Base-by-base conservation (phyloP, 805 yeast species). In the Ogataea neopini region DNA sequence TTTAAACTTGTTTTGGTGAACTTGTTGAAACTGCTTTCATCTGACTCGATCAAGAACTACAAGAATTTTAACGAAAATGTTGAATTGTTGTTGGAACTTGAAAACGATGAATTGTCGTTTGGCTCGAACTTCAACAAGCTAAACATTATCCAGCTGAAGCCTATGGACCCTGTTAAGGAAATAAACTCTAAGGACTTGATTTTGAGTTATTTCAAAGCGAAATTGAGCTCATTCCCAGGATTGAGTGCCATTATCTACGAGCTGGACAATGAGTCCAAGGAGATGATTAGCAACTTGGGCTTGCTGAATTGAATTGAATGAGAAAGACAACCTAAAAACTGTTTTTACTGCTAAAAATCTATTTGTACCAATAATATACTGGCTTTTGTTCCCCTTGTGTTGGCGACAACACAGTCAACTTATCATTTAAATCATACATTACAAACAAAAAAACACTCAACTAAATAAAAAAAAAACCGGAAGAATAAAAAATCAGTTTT, bases 91-190 rank as follows among this genome's bases (percentile, higher is more conserved):
- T 58, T 77, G 25, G 90, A 86, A 44, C 60, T 76, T 20, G 96
- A 90, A 51, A 64, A 61, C 42, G 70, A 66, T 37, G 76, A 84
- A 42, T 63, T 75, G 2, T 74, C 94, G 2, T 94, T 91, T 67
- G 98, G 98, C 2, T 84, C 97, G 0, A 81, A 84, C 44, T 94
- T 80, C 66, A 87, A 95, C 44, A 83, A 79, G 60, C 72, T 94
- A 49, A 80, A 77, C 1, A 77, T 86, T 2, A 82, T 90, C 40
- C 74, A 79, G 28, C 67, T 68, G 13, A 80, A 75, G 52, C 75
- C 84, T 3, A 73, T 79, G 54, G 97, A 94, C 67, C 96, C 97
- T 1, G 63, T 81, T 25, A 77, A 81, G 1, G 71, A 73, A 19
- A 67, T 88, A 10, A 54, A 48, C 26, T 53, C 62, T 1, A 63